Conservation (phyloP, 2,329 filamentous ascomycete genomes). For the Fusarium sp. region DNA sequence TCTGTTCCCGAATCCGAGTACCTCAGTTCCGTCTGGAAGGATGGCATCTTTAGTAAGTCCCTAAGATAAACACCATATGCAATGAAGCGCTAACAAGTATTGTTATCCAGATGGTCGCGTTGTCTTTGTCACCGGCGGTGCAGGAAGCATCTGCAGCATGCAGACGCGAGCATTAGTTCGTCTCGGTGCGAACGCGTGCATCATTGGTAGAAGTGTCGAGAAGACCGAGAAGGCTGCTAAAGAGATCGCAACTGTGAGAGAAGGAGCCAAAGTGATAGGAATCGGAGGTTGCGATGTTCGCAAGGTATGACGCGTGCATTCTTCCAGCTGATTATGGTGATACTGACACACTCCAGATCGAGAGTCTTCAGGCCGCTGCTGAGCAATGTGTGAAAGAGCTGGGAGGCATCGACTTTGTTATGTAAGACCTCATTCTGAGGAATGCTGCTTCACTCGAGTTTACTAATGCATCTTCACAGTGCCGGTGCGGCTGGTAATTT, state of each 20-base stretch:
- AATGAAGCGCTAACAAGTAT: slow-evolving; percentile 3
- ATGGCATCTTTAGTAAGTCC: slow-evolving; percentile 83
- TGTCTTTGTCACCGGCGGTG: slow-evolving; percentile 93
- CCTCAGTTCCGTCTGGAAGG: slow-evolving; percentile 84
- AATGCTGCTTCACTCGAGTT: background rate
- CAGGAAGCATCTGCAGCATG: slow-evolving; percentile 91
- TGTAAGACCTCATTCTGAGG: slow-evolving; percentile 66
- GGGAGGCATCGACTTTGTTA: slow-evolving; percentile 90
- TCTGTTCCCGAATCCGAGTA: slow-evolving; percentile 78
- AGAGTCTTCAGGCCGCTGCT: slow-evolving; percentile 70
- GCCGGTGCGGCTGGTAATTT: slow-evolving; percentile 98
- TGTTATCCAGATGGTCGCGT: slow-evolving; percentile 79
- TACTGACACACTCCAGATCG: slow-evolving; percentile 40
- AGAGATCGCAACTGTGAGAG: slow-evolving; percentile 82
- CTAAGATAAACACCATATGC: background rate
- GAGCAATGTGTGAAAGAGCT: slow-evolving; percentile 84
- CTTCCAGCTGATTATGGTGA: background rate
- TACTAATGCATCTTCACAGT: slow-evolving; percentile 57
- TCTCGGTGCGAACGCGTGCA: slow-evolving; percentile 92
- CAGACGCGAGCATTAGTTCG: slow-evolving; percentile 93
- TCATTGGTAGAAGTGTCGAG: slow-evolving; percentile 87
- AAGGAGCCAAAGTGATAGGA: slow-evolving; percentile 86
- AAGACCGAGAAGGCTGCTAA: slow-evolving; percentile 86
- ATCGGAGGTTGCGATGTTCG: slow-evolving; percentile 85
- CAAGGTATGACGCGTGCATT: slow-evolving; percentile 58